Conservation (phyloP, 176 grass and related monocot species). For the Oryza glaberrima region DNA sequence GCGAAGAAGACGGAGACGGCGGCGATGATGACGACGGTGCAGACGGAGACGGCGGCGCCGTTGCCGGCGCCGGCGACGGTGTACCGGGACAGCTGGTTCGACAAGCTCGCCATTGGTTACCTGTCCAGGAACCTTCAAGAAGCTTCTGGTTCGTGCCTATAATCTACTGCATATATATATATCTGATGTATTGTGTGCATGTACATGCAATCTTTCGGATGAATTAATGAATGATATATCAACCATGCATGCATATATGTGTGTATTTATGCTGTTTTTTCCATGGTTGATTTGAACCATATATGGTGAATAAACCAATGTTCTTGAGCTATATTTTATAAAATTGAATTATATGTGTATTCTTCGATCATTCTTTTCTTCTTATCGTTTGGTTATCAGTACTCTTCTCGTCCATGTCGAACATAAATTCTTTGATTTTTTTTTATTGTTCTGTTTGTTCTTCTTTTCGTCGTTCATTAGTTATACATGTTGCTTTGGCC, state of each 20-base stretch:
- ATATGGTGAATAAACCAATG: background rate
- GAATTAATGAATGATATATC: background rate
- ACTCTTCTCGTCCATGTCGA: background rate
- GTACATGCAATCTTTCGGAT: constrained; percentile 3
- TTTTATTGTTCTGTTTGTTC: background rate
- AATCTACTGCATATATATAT: background rate
- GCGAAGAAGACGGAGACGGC: background rate
- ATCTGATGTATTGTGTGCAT: background rate
- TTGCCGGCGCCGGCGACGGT: background rate
- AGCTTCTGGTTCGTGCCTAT: constrained; percentile 51
- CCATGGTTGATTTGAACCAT: background rate
- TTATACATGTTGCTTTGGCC: background rate
- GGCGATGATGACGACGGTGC: background rate
- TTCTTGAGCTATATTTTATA: background rate
- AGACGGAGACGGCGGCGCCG: background rate
- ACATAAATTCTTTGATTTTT: no score
- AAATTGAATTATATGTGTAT: background rate
- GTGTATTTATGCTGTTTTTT: background rate
- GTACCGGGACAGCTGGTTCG: constrained; percentile 87
- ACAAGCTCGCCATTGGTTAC: constrained; percentile 79
- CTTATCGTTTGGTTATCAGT: background rate
- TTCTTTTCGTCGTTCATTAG: no score
- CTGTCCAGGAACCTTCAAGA: constrained; percentile 70
- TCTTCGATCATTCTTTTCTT: background rate
- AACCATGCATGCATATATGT: background rate